A percentile compares a stretch with the other conserved stretches of the same genome.
Evolutionary conservation across 108 stramenopile species (phyloP).

Genomic region (Nannochloropsis gaditana): DNA sequence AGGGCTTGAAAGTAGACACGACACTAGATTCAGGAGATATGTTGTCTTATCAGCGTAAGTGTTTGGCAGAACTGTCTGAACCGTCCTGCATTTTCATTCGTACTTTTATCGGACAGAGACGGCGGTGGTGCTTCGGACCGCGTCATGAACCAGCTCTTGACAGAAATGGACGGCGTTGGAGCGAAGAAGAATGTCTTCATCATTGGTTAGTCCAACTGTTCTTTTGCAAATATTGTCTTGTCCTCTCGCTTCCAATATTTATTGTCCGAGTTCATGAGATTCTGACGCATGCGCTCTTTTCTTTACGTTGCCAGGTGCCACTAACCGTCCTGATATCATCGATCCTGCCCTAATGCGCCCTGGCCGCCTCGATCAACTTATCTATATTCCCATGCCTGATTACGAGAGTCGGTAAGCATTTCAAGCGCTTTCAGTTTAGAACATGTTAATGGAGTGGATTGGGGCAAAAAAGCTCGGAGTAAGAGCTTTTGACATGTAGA

Average conservation of each 20-base stretch:
- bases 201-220: constrained; percentile 88
- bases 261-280: not conserved
- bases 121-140: constrained; percentile 99
- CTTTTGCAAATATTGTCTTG: not conserved
- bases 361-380: constrained; percentile 98
- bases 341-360: constrained; percentile 99
- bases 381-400: constrained; percentile 99
- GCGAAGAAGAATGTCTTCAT: constrained; percentile 99
- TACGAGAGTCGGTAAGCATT: constrained; percentile 64
- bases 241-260: not conserved
- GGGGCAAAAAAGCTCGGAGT: too few species aligned
- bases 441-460: too few species aligned
- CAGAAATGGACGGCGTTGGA: constrained; percentile 99
- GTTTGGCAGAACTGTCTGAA: too few species aligned
- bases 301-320: not conserved
- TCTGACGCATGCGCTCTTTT: not conserved
- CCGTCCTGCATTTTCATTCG: too few species aligned
- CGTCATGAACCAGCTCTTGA: constrained; percentile 99
- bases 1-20: too few species aligned
- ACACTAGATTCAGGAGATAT: too few species aligned
- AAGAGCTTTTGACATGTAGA: too few species aligned
- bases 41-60: too few species aligned
- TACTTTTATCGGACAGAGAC: constrained; percentile 59
- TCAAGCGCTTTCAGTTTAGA: not conserved
- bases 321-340: constrained; percentile 90